phyloP scores from a whole-genome alignment of 306 rosid species.

The Quercus suber region DNA sequence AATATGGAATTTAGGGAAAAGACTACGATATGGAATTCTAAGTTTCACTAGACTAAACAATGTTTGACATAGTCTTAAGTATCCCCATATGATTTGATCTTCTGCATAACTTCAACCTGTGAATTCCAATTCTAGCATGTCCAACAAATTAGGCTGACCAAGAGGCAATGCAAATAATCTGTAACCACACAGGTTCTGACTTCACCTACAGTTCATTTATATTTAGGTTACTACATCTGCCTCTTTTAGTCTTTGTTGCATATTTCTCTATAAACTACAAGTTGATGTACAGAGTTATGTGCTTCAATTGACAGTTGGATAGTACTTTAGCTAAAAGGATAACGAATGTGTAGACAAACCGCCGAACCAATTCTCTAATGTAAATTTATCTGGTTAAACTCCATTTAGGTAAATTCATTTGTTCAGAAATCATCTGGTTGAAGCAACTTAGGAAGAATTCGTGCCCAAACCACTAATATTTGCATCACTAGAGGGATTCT shows the following conservation, averaged over 20 bases:
- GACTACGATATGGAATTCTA: neutral
- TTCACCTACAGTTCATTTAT: too few species aligned
- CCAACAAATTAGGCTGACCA: too few species aligned
- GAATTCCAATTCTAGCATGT: too few species aligned
- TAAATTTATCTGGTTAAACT: neutral
- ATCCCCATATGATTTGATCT: neutral
- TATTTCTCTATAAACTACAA: too few species aligned
- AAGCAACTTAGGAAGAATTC: neutral
- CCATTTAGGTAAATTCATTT: neutral
- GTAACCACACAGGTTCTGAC: too few species aligned
- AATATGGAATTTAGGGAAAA: neutral
- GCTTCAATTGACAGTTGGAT: too few species aligned
- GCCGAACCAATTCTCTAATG: neutral
- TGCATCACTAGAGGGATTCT: neutral
- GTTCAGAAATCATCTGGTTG: neutral
- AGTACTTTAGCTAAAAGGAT: too few species aligned
- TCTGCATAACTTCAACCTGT: neutral
- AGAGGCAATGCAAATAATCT: too few species aligned
- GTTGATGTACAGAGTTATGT: too few species aligned
- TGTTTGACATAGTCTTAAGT: neutral
- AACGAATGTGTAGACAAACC: too few species aligned
- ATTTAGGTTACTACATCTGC: neutral
- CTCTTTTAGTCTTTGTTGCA: neutral
- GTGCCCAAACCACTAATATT: neutral
- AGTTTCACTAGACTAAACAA: neutral